These are phyloP conservation scores for Aspergillus bombycis DNA, from an alignment of 2,329 filamentous ascomycete species.

Conservation along the genomic window DNA sequence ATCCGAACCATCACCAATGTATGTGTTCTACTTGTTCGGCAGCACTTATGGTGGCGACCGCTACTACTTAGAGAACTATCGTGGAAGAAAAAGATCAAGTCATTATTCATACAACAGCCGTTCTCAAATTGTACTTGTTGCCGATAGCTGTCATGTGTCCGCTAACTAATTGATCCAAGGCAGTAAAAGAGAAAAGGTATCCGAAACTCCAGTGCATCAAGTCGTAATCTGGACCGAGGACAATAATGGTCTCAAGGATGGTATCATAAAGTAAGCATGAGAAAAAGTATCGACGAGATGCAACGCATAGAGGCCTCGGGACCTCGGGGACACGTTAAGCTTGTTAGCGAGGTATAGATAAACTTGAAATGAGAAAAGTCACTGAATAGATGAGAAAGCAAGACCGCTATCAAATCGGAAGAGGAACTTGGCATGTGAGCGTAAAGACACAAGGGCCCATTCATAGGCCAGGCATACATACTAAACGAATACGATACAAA, in stretches of 20 bases:
- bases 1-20: background rate
- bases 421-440: constrained; percentile 6
- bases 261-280: constrained; percentile 11
- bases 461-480: constrained; percentile 23
- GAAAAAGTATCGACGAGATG: constrained; percentile 1
- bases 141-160: background rate
- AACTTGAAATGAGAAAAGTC: background rate
- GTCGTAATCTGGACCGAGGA: background rate
- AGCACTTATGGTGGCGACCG: background rate
- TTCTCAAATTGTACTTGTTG: constrained; percentile 2
- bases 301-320: background rate
- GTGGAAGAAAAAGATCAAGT: background rate
- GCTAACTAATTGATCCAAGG: constrained; percentile 5
- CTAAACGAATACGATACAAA: constrained; percentile 29
- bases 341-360: constrained; percentile 1
- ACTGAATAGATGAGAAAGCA: constrained; percentile 15
- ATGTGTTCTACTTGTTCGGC: background rate
- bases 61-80: background rate
- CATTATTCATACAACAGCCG: background rate
- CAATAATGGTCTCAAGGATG: background rate
- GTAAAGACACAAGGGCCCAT: constrained; percentile 18
- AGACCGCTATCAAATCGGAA: constrained; percentile 27
- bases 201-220: constrained; percentile 14
- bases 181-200: constrained; percentile 4
- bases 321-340: background rate